Conservation (phyloP, 208 protist species). For the Leptomonas pyrrhocoris region DNA sequence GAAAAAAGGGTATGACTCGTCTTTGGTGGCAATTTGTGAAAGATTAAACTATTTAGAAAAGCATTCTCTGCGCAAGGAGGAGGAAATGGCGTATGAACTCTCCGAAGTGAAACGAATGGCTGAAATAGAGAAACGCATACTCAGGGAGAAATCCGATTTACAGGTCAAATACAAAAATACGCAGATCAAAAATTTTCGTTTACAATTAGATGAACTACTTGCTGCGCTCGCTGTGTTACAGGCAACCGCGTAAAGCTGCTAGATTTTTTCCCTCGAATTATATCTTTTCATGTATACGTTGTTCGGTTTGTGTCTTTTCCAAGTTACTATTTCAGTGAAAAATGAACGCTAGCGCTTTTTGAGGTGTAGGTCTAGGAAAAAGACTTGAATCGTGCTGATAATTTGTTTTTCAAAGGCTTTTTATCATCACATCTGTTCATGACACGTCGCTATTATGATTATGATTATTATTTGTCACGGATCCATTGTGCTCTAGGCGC, state of each 20-base stretch:
- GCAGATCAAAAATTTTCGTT: constrained; percentile 76
- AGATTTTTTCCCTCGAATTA: no score
- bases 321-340: no score
- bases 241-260: constrained; percentile 19
- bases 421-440: no score
- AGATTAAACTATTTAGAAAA: constrained; percentile 69
- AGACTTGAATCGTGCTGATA: no score
- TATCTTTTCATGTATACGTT: constrained; percentile 5
- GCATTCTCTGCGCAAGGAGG: constrained; percentile 58
- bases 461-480: neutral
- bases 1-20: constrained; percentile 34
- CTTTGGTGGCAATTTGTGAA: constrained; percentile 63
- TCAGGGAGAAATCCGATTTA: constrained; percentile 65
- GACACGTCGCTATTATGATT: neutral
- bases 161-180: constrained; percentile 83
- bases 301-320: constrained; percentile 1
- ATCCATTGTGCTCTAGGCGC: neutral
- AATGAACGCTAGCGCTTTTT: no score
- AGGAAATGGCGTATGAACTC: constrained; percentile 59
- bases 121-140: constrained; percentile 63
- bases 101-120: constrained; percentile 59
- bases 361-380: no score
- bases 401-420: no score
- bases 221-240: constrained; percentile 30
- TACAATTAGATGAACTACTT: constrained; percentile 78